Percentiles rank a stretch among this genome's conserved stretches.
Evolutionary conservation across 2,329 filamentous ascomycete species (phyloP).

Genomic region (Aspergillus ibericus): DNA sequence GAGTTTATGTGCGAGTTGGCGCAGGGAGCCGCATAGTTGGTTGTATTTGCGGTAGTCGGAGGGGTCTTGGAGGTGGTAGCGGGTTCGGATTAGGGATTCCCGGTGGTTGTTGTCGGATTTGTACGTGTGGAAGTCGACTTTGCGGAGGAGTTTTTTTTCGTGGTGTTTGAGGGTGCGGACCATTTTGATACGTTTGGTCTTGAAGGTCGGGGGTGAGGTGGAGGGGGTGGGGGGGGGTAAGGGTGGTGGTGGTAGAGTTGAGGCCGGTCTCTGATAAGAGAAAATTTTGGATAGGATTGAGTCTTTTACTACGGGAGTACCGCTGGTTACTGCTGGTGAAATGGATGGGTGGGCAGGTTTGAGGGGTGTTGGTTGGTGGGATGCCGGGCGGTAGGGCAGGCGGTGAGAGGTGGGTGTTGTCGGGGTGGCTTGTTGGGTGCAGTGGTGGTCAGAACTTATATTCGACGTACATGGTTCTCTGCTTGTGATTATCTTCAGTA

Average conservation of each 20-base stretch:
- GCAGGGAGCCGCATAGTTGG: constrained; percentile 72
- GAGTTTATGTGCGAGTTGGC: constrained; percentile 85
- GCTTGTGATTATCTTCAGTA: no score
- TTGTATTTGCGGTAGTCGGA: constrained; percentile 76
- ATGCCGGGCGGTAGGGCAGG: neutral
- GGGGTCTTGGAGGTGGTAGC: constrained; percentile 89
- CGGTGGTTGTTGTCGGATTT: constrained; percentile 86
- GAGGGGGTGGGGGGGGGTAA: neutral
- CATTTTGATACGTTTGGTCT: no score
- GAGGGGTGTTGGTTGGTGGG: neutral
- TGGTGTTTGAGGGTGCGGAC: constrained; percentile 95
- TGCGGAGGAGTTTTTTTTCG: constrained; percentile 87
- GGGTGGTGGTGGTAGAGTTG: neutral
- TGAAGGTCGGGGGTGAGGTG: neutral
- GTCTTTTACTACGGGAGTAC: no score
- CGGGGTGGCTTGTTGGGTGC: neutral
- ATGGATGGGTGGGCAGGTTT: neutral
- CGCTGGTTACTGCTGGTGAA: neutral
- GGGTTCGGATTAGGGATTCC: constrained; percentile 73
- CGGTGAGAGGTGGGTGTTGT: neutral
- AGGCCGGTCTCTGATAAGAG: neutral
- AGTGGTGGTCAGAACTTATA: no score
- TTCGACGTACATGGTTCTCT: no score
- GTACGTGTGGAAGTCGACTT: constrained; percentile 93
- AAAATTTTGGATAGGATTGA: constrained; percentile 4